These are phyloP conservation scores for Exutisphaerella laricina DNA, from an alignment of 2,329 filamentous ascomycete species.

Conservation along the genomic window DNA sequence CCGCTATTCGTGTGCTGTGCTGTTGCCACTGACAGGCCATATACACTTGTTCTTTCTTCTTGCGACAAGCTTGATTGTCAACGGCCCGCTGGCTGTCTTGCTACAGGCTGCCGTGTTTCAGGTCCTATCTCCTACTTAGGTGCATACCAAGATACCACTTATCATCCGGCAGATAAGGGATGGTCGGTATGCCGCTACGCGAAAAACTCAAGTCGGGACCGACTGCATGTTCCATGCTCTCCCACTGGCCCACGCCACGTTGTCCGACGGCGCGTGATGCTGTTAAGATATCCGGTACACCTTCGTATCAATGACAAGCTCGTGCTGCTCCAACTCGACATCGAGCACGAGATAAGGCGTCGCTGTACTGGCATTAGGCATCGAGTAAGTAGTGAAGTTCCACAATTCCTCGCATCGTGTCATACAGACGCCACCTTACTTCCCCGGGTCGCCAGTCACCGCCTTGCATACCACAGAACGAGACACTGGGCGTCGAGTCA, in stretches of 20 bases:
- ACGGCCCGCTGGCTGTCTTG: not conserved
- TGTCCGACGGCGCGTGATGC: not conserved
- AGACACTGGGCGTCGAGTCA: slow-evolving; percentile 8
- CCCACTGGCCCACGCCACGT: not conserved
- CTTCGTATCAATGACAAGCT: slow-evolving; percentile 3
- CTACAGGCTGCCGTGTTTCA: not conserved
- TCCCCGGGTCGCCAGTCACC: slow-evolving; percentile 15
- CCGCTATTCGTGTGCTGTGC: not conserved
- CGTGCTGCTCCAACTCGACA: slow-evolving; percentile 9
- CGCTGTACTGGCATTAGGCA: slow-evolving; percentile 12
- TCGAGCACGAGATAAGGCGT: slow-evolving; percentile 16
- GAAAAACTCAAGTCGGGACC: not conserved
- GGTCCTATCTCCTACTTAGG: not conserved
- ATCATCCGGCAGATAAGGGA: slow-evolving; percentile 2
- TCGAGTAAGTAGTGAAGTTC: slow-evolving; percentile 19
- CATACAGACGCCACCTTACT: slow-evolving; percentile 11
- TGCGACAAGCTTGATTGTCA: not conserved
- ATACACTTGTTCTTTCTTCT: not conserved
- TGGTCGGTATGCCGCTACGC: not conserved
- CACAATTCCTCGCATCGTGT: slow-evolving; percentile 10
- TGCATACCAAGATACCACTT: not conserved
- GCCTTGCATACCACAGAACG: slow-evolving; percentile 17
- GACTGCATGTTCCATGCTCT: not conserved
- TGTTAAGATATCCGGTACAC: slow-evolving; percentile 3
- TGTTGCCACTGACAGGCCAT: not conserved